Evolutionary conservation across 108 stramenopile genomes (phyloP), one percentile per base, ranked within the genome.

Genomic region (Aurantiochytrium sp.): DNA sequence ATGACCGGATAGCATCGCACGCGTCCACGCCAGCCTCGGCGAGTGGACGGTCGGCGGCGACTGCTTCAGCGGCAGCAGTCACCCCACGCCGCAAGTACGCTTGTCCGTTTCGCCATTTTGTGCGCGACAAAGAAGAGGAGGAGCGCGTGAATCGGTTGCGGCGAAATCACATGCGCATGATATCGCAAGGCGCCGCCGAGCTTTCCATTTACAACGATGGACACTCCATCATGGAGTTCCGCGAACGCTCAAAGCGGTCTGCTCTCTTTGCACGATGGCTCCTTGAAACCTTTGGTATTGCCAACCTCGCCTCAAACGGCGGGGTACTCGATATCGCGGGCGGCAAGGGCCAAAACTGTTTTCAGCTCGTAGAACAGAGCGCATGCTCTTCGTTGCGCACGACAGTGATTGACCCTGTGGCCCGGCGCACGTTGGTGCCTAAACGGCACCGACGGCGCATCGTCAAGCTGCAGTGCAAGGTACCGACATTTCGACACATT

Each of bases 321-420:
- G 73, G 73, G 10, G 73, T 83, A 14, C 25, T 83, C 21, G 73
- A 83, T 21, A 51, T 83, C 25, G 73, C 73, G 6, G 73, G 73
- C n/a, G 73, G 73, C n/a, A 83, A 83, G 49, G 73, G 73, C 73
- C 73, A 51, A 21, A 83, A 83, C 25, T 83, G 73, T 21, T 51
- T 83, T 28, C 44, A 83, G 23, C 49, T 83, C 23, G 47, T 83
- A 0, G 44, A 51, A 14, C 49, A 51, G 49, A 83, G 47, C 23
- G 47, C 44, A 0, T 83, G 47, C 73, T 83, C 73, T 14, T 51
- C 44, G 21, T 21, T 83, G 49, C 73, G 49, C 0, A 83, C 73
- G 19, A 83, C 73, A 14, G 73, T 83, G 44, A 51, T 83, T 10
- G 73, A 83, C 49, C 73, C 73, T 10, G 44, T 51, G 47, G 47